phyloP scores from a whole-genome alignment of 495 filamentous ascomycete genomes.

The Annulohypoxylon nitens region DNA sequence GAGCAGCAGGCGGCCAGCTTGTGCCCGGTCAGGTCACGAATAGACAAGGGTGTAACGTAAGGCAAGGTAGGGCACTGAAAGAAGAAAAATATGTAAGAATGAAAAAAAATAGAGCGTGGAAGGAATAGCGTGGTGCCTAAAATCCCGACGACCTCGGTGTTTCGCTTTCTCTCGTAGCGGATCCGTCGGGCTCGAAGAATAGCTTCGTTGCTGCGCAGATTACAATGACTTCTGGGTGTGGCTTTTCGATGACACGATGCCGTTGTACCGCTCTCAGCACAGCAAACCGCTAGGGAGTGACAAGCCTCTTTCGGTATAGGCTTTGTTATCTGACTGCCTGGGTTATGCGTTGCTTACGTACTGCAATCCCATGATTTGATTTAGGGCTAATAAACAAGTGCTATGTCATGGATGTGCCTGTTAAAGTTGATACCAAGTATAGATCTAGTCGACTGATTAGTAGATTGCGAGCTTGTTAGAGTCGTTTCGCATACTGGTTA shows the following conservation, averaged over 20 bases:
- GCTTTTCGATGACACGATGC: constrained; percentile 36
- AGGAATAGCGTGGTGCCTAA: constrained; percentile 44
- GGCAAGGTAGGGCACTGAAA: constrained; percentile 34
- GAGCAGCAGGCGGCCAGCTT: constrained; percentile 31
- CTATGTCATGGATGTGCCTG: constrained; percentile 30
- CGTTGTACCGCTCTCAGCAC: constrained; percentile 8
- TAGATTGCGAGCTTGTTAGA: constrained; percentile 32
- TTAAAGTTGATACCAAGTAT: not conserved
- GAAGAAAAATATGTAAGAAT: constrained; percentile 11
- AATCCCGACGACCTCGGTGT: constrained; percentile 45
- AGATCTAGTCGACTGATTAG: constrained; percentile 34
- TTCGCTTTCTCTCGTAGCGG: constrained; percentile 42
- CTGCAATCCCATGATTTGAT: constrained; percentile 27
- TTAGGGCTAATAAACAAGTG: not conserved
- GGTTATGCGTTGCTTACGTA: constrained; percentile 14
- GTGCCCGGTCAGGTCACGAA: constrained; percentile 48
- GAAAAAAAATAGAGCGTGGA: constrained; percentile 22
- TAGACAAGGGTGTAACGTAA: constrained; percentile 46
- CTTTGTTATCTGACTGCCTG: constrained; percentile 9
- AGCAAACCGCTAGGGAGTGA: constrained; percentile 1
- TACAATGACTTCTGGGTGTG: constrained; percentile 9
- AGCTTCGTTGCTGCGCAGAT: constrained; percentile 30
- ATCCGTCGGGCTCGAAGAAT: constrained; percentile 47
- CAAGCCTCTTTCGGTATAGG: constrained; percentile 17
- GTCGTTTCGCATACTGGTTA: constrained; percentile 21